phyloP scores from a whole-genome alignment of 306 rosid species.

The Malus fusca region DNA sequence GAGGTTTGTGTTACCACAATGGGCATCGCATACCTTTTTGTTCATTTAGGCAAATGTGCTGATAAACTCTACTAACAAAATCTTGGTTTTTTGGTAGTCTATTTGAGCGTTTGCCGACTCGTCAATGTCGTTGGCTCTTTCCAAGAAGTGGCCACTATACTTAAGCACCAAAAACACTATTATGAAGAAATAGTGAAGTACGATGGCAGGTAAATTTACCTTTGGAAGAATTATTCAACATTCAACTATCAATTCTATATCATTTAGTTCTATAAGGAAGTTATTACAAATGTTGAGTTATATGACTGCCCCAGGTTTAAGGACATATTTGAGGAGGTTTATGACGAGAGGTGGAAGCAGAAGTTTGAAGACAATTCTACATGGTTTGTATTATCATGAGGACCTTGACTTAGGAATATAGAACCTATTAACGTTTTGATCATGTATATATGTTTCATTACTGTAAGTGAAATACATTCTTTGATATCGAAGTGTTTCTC shows the following conservation, averaged over 20 bases:
- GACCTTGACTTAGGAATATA: too few relatives aligned
- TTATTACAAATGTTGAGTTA: constrained; percentile 14
- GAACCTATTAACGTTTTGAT: too few relatives aligned
- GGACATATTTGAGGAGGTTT: constrained; percentile 90
- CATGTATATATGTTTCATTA: too few relatives aligned
- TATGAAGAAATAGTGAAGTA: constrained; percentile 54
- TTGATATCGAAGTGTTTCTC: too few relatives aligned
- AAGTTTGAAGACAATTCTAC: constrained; percentile 78
- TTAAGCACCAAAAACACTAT: constrained; percentile 93
- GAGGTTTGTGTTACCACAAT: constrained; percentile 48
- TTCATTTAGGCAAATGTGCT: neutral
- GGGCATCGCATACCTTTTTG: neutral
- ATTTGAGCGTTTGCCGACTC: constrained; percentile 87
- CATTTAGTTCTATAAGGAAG: neutral
- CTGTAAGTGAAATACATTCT: too few relatives aligned
- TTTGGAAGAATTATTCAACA: neutral
- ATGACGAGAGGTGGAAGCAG: constrained; percentile 72
- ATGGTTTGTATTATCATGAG: constrained; percentile 43
- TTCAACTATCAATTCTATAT: neutral
- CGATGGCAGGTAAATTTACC: constrained; percentile 76
- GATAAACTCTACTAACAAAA: neutral
- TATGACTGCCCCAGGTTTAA: constrained; percentile 56
- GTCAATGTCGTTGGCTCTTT: constrained; percentile 70
- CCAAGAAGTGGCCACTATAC: constrained; percentile 88
- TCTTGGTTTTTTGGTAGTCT: constrained; percentile 39